Evolutionary conservation across 768 basidiomycete genomes (phyloP), one percentile per base, ranked within the genome.

Genomic region (Mycena galopus): DNA sequence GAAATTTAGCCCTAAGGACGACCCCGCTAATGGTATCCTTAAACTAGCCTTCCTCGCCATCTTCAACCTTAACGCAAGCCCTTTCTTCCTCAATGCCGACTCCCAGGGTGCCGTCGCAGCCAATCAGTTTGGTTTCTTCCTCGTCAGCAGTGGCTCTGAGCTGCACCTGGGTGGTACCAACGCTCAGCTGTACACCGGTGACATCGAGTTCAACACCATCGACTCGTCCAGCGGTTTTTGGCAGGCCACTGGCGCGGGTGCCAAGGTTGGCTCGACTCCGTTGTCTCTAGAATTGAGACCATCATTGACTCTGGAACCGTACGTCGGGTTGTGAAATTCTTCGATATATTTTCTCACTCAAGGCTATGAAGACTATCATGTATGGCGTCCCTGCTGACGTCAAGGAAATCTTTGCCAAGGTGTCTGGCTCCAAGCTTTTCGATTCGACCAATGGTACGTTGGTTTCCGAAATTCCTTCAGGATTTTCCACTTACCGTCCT

Each of bases 161-260:
- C 84, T 91, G 27, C 85, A 80, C 72, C 77, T 91, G 56, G 90
- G 89, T 11, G 90, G 88, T 37, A 81, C 82, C 16, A 84, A 91
- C 77, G 68, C 75, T 11, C 72, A 72, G 25, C 77, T 84, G 71
- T 91, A 86, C 80, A 84, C 85, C 25, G 85, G 84, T n/a, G 75
- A 77, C 6, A 75, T 87, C 70, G 83, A 82, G 30, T 87, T 80
- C 61, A 67, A 75, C 62, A 64, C 62, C 16, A 71, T 76, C 35
- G 80, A 79, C 50, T 56, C 64, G 11, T 47, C 65, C 12, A 50
- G 63, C 23, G 79, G 78, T 2, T 79, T 78, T 62, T 80, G 79
- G 79, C 75, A 79, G 65, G 69, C 78, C 21, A 72, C 65, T 7
- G 56, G 70, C 11, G 76, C 51, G 10, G 71, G 69, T 10, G 75